Evolutionary conservation across 106 monocot species (phyloP).

Genomic region (Phalaenopsis equestris): DNA sequence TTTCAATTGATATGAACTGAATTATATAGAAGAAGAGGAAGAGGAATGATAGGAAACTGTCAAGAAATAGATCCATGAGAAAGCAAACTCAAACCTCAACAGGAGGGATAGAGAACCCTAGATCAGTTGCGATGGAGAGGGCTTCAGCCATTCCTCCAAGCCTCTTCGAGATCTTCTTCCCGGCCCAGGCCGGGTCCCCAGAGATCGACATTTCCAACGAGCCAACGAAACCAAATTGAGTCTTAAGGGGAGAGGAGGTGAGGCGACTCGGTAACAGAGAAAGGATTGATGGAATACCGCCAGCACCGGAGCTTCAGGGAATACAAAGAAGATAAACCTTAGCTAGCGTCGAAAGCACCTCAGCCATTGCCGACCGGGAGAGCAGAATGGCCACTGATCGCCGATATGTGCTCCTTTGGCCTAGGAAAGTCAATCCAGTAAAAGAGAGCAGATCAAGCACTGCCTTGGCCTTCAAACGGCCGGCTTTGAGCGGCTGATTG

Average conservation of each 20-base stretch:
- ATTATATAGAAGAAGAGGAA: not conserved
- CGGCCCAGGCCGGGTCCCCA: constrained; percentile 31
- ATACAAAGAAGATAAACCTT: not conserved
- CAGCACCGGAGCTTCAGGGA: not conserved
- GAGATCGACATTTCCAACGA: constrained; percentile 16
- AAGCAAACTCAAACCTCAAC: constrained; percentile 28
- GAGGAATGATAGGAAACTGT: not conserved
- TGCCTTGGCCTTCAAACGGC: too few relatives aligned
- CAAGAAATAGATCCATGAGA: not conserved
- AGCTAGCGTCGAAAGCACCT: too few relatives aligned
- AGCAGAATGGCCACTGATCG: too few relatives aligned
- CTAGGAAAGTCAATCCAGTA: too few relatives aligned
- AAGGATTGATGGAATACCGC: not conserved
- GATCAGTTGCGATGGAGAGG: constrained; percentile 82
- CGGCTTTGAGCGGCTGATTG: not conserved
- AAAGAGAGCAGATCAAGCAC: too few relatives aligned
- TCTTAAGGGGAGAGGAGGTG: not conserved
- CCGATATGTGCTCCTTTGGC: too few relatives aligned
- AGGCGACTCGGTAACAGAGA: not conserved
- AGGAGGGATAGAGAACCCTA: constrained; percentile 70
- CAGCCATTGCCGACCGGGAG: too few relatives aligned
- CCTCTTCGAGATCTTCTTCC: constrained; percentile 60
- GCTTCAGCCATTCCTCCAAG: constrained; percentile 96
- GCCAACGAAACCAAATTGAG: not conserved
- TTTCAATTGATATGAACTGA: not conserved